Conservation (phyloP, 768 basidiomycete species). For the Suillus decipiens region DNA sequence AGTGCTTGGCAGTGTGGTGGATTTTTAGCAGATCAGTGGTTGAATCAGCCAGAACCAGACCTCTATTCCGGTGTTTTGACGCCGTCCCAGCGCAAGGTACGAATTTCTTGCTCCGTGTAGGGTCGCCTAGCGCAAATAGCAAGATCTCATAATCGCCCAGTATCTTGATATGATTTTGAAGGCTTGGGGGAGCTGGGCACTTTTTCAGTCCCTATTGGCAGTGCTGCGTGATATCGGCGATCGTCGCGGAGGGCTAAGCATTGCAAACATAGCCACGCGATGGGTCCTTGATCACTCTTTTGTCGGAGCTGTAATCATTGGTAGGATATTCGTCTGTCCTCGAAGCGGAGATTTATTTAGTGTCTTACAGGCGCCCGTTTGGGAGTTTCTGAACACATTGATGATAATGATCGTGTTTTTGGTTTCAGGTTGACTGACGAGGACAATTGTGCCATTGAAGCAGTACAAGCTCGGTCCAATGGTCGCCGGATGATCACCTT, state of each 20-base stretch:
- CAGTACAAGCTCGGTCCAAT: conserved; percentile 61
- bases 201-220: conserved; percentile 68
- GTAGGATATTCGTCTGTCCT: conserved; percentile 34
- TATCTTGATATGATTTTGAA: conserved; percentile 82
- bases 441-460: conserved; percentile 65
- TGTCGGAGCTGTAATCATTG: conserved; percentile 81
- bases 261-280: conserved; percentile 78
- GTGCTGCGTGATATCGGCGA: conserved; percentile 66
- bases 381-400: conserved; percentile 71
- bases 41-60: conserved; percentile 68
- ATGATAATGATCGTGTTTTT: conserved; percentile 68
- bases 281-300: conserved; percentile 81
- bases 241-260: conserved; percentile 62
- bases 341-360: conserved; percentile 11
- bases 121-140: not conserved
- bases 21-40: conserved; percentile 78
- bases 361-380: conserved; percentile 59
- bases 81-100: conserved; percentile 81
- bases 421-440: conserved; percentile 54
- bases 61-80: conserved; percentile 66
- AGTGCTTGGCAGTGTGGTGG: conserved; percentile 67
- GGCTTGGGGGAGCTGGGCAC: conserved; percentile 76
- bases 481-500: conserved; percentile 60
- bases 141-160: conserved; percentile 37
- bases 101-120: conserved; percentile 13